These are phyloP conservation scores for Aaosphaeria pasadenensis DNA, from an alignment of 2,329 filamentous ascomycete species.

Conservation along the genomic window DNA sequence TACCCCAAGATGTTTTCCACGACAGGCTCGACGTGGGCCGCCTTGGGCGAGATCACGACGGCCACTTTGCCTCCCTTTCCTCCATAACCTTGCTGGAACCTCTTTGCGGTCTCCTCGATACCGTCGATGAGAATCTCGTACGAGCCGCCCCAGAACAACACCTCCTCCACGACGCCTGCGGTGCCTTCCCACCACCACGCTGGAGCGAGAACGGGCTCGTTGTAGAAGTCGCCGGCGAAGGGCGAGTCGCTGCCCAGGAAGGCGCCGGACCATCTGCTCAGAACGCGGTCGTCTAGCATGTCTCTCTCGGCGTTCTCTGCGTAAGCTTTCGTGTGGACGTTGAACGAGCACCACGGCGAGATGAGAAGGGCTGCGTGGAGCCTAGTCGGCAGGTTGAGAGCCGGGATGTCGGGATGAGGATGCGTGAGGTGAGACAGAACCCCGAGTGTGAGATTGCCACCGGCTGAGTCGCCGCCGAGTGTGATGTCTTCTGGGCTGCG, in stretches of 20 bases:
- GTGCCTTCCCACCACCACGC: constrained; percentile 54
- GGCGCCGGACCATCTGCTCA: constrained; percentile 46
- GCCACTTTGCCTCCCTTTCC: constrained; percentile 26
- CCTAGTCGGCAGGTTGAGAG: constrained; percentile 39
- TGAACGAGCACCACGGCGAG: constrained; percentile 57
- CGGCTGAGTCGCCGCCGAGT: constrained; percentile 53
- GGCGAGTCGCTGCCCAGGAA: constrained; percentile 45
- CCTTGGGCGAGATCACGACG: constrained; percentile 35
- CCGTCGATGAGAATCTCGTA: constrained; percentile 57
- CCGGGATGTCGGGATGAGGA: constrained; percentile 52
- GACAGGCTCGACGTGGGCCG: constrained; percentile 43
- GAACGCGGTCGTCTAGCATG: constrained; percentile 42
- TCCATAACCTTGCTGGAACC: constrained; percentile 43
- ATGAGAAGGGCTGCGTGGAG: constrained; percentile 54
- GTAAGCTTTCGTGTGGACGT: constrained; percentile 42
- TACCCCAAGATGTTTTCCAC: constrained; percentile 40
- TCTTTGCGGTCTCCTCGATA: constrained; percentile 50
- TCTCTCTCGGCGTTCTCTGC: constrained; percentile 51
- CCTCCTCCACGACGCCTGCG: constrained; percentile 42
- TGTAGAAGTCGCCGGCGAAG: constrained; percentile 54
- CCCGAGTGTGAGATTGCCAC: constrained; percentile 47
- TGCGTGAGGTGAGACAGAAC: constrained; percentile 54
- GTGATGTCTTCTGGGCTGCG: constrained; percentile 42
- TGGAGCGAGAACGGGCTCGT: constrained; percentile 49
- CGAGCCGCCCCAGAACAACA: constrained; percentile 54